Base-by-base conservation (phyloP, 2,329 filamentous ascomycete genomes). In the Tolypocladium inflatum region DNA sequence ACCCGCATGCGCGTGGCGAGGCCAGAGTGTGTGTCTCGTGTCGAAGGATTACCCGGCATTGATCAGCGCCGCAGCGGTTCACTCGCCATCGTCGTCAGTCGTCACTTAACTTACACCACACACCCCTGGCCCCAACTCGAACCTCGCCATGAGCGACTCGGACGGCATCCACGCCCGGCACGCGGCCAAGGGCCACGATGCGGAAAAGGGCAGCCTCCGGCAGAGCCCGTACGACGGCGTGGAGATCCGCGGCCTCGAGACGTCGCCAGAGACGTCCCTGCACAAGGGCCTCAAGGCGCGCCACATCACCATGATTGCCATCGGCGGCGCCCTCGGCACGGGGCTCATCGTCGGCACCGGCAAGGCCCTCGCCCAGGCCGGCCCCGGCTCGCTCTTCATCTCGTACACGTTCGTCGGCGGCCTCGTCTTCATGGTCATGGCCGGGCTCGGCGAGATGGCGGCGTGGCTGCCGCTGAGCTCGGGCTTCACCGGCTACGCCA, bases 401-500 rank as follows among this genome's bases (percentile, higher is more conserved):
- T 85, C 85, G 11, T 91, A 90, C 73, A 78, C 82, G 42, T 70
- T 88, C 61, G 81, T 90, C 63, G 88, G 88, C 63, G 73, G 87
- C 53, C 73, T 94, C 60, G 90, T 93, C 63, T 94, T 86, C 72
- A 75, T 91, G 48, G 89, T 94, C 64, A 91, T 94, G 88, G 86
- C 85, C 59, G 86, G 83, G 58, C 82, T 94, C 4, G 90, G 89
- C 62, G 89, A 93, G 72, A 94, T 94, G 88, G 88, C 89, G 10
- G 83, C 89, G 56, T 94, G 88, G 88, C 73, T 94, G 39, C 90
- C 90, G 55, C 79, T 91, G 66, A 82, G 84, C 57, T 84, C 87
- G 68, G 90, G 90, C 64, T 95, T 94, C 73, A 89, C 89, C 60
- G 88, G 88, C 66, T 94, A 92, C 68, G 89, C 90, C 30, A 81